Base-by-base conservation (phyloP, 2,329 filamentous ascomycete genomes). In the Ophiostoma ulmi region DNA sequence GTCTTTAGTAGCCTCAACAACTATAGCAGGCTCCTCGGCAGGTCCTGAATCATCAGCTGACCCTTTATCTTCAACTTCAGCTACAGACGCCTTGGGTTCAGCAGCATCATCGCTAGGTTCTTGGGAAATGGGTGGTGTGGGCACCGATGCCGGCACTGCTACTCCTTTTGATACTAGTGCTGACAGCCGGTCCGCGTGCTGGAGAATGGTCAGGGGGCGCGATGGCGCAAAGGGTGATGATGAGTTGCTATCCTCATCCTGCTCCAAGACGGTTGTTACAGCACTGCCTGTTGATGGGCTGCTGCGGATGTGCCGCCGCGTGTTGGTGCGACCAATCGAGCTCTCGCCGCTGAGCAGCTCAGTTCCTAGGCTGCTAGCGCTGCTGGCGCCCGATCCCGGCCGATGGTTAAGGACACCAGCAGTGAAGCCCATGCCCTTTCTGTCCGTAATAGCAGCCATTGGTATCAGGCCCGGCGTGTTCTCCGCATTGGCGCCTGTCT, bases 261-360 rank as follows among this genome's bases (percentile, higher is more conserved):
- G 88, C 78, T 97, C 93, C 48, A 92, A 85, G 17, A 97, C 93
- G 0, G 92, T 95, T 1, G 89, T 88, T 26, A 97, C 91, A 5
- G 90, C 86, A 69, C 90, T 92, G 67, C 91, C 90, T 17, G 91
- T 90, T 17, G 91, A 94, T 35, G 91, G 91, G 74, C 90, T 94
- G 78, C 92, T 91, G 75, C 92, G 85, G 74, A 88, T 90, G 78
- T 97, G 93, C 73, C 93, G 86, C 77, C 94, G 89, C 6, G 92
- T 94, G 76, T 92, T 96, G 69, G 90, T 88, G 74, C 84, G 83
- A 69, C 87, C 74, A 78, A 87, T 73, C 78, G 87, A 76, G 79
- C 87, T 79, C 74, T 87, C 80, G 72, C 79, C 77, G 72, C 76
- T 71, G 67, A 74, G 73, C 6, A 70, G 44, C n/a, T 71, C 71